Conservation (phyloP, 2,329 filamentous ascomycete genomes). For the Fonsecaea pedrosoi region DNA sequence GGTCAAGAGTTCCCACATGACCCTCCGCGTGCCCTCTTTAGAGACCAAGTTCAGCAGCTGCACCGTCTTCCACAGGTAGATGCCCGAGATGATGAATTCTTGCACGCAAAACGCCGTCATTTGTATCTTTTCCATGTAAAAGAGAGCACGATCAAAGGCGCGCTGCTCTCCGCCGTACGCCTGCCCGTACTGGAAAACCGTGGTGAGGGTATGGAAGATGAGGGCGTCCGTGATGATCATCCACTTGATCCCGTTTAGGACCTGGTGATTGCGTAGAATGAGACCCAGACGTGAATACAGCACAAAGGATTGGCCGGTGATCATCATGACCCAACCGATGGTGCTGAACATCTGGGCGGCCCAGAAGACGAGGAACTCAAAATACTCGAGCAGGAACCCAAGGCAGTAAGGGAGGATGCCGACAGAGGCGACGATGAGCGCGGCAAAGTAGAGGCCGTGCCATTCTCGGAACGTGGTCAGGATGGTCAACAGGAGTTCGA, state of each 20-base stretch:
- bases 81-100: conserved; percentile 60
- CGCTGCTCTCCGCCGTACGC: conserved; percentile 28
- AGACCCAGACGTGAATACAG: conserved; percentile 59
- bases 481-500: conserved; percentile 57
- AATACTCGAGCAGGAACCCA: conserved; percentile 56
- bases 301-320: conserved; percentile 57
- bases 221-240: conserved; percentile 57
- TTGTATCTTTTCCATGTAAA: conserved; percentile 61
- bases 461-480: conserved; percentile 56
- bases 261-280: conserved; percentile 44
- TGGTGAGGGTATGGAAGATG: conserved; percentile 52
- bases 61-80: conserved; percentile 62
- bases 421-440: conserved; percentile 50
- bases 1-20: conserved; percentile 57
- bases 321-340: conserved; percentile 53
- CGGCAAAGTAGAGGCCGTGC: conserved; percentile 59
- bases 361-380: conserved; percentile 43
- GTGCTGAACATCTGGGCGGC: conserved; percentile 43
- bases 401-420: conserved; percentile 55
- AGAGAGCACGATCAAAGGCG: conserved; percentile 47
- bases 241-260: conserved; percentile 49
- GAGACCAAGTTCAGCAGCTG: conserved; percentile 57
- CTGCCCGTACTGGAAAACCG: conserved; percentile 51
- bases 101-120: conserved; percentile 63
- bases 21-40: conserved; percentile 50